Evolutionary conservation across 139 green algal species (phyloP), one percentile per base, ranked within the genome.

Genomic region (Micractinium sp.): DNA sequence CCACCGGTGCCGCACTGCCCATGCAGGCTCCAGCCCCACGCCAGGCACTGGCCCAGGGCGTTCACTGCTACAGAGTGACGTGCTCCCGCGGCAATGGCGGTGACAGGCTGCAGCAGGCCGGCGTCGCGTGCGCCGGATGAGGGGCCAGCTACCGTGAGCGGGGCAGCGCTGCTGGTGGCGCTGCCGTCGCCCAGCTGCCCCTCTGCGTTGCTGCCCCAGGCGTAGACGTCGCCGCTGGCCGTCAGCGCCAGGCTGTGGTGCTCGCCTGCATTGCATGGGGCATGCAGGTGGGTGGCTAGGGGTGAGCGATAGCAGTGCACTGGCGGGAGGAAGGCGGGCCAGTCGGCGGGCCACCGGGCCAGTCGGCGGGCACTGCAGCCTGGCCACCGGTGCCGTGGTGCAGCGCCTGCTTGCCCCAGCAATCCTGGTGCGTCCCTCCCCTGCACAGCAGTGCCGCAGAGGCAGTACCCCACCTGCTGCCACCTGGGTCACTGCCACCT

Each of bases 221-320:
- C 95, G 76, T 90, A 97, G 67, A 99, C 93, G 84, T 98, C 95
- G 25, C 96, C 97, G 12, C 88, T 88, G 19, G 41, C 87, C 1
- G 95, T 95, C 82, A 96, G 91, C 9, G 93, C 94, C 61, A 98
- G 89, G 53, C 93, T 98, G 94, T 99, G 97, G 92, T 98, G 95
- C 94, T 99, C 98, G 81, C 90, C 95, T 15, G 95, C 93, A 35
- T 94, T 47, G 27, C 90, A 38, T 89, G 27, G 61, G 1, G 35
- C 7, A 22, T 63, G 12, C 27, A 22, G 13, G 41, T 38, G n/a
- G 27, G 41, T 67, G 33, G 38, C 36, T 3, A n/a, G 1, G 14
- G 15, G 39, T 33, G 33, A 20, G 18, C 47, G 19, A 3, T 12
- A 20, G 18, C 22, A 82, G 25, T 5, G 63, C 4, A 63, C 18